Conservation (phyloP, 768 basidiomycete species). For the Tylopilus subfusipes region DNA sequence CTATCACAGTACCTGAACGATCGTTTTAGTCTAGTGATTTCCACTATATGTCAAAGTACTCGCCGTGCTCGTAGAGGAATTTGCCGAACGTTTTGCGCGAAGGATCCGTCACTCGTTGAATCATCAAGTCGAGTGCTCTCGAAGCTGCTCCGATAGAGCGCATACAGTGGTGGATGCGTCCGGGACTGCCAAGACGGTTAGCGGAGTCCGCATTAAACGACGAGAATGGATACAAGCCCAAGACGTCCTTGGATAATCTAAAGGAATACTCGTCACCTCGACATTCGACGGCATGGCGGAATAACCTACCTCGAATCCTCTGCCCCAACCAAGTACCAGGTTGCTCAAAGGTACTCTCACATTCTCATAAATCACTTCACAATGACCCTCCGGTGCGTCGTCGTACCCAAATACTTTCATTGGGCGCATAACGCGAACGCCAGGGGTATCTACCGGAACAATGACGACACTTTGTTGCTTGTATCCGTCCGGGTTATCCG, state of each 20-base stretch:
- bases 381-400: slow-evolving; percentile 96
- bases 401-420: slow-evolving; percentile 95
- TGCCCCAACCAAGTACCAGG: slow-evolving; percentile 88
- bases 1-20: slow-evolving; percentile 71
- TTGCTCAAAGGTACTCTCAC: slow-evolving; percentile 85
- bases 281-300: not conserved
- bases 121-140: slow-evolving; percentile 79
- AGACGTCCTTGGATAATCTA: slow-evolving; percentile 94
- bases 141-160: slow-evolving; percentile 89
- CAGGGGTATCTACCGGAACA: slow-evolving; percentile 83
- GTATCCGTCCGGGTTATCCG: slow-evolving; percentile 70
- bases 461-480: slow-evolving; percentile 91
- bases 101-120: slow-evolving; percentile 91
- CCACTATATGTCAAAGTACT: slow-evolving; percentile 11
- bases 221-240: slow-evolving; percentile 48
- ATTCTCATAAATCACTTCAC: slow-evolving; percentile 91
- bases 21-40: not conserved
- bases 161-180: slow-evolving; percentile 99
- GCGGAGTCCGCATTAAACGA: not conserved
- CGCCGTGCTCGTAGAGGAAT: slow-evolving; percentile 85
- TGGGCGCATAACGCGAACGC: slow-evolving; percentile 86
- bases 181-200: slow-evolving; percentile 53
- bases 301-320: slow-evolving; percentile 77
- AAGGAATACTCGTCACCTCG: not conserved
- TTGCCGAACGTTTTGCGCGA: slow-evolving; percentile 92